A percentile compares a stretch with the other conserved stretches of the same genome.
Conservation (phyloP, 148 eudicot genomes). For the Vaccinium darrowii region DNA sequence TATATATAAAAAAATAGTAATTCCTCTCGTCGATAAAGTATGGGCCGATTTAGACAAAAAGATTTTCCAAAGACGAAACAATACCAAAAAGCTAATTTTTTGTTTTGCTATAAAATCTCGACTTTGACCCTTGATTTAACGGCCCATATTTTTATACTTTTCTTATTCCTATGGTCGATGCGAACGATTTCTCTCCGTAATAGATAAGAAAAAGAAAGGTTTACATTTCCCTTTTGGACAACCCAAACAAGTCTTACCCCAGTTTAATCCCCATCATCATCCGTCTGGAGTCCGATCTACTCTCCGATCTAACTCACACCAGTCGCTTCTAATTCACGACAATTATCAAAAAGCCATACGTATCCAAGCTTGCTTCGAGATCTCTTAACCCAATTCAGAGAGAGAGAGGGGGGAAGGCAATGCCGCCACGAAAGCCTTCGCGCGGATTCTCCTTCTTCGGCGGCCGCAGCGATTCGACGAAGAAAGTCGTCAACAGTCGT, state of each 20-base stretch:
- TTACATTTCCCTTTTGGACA: background rate
- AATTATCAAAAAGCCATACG: background rate
- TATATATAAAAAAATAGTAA: no score
- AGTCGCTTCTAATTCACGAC: background rate
- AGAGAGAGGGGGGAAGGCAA: slow-evolving; percentile 11
- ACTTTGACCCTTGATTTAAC: no score
- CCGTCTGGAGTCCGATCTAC: slow-evolving; percentile 3
- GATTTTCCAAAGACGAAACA: no score
- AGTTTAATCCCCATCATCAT: background rate
- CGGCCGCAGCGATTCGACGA: slow-evolving; percentile 33
- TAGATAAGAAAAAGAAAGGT: background rate
- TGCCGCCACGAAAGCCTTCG: slow-evolving; percentile 45
- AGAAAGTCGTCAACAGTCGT: background rate
- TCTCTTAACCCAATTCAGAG: no score
- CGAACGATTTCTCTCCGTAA: no score
- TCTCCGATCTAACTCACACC: background rate
- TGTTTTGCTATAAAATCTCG: no score
- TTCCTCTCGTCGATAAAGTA: no score
- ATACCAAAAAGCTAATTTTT: no score
- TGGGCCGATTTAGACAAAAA: no score
- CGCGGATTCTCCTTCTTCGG: slow-evolving; percentile 71
- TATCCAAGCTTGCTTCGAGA: background rate
- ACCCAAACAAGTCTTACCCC: background rate
- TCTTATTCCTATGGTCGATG: no score
- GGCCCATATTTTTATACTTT: no score